phyloP scores from a whole-genome alignment of 1,284 basidiomycete species.

The Trametes polyzona region DNA sequence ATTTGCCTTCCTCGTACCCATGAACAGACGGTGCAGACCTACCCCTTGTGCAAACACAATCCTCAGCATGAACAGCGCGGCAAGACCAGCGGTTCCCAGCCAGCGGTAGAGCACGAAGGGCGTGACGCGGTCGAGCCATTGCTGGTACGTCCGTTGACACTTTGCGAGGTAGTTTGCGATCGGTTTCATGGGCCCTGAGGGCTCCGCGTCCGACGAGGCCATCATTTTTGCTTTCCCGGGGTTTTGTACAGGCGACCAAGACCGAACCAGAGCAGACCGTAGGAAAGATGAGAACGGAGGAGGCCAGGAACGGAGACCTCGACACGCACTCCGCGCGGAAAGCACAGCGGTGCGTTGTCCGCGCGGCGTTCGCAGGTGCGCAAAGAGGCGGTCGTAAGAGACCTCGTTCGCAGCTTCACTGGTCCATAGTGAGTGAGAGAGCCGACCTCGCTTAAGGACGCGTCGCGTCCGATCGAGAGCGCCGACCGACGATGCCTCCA shows the following conservation, averaged over 20 bases:
- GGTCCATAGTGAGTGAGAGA: too few species aligned
- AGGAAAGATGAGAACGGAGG: too few species aligned
- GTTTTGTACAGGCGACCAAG: not conserved
- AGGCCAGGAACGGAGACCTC: too few species aligned
- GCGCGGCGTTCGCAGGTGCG: constrained; percentile 9
- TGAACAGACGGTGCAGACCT: constrained; percentile 44
- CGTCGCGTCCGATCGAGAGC: too few species aligned
- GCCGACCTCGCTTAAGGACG: too few species aligned
- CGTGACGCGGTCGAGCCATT: constrained; percentile 87
- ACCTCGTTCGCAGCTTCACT: too few species aligned
- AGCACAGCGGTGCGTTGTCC: too few species aligned
- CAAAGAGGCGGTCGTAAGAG: too few species aligned
- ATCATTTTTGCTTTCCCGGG: constrained; percentile 36
- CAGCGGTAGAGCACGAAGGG: constrained; percentile 90
- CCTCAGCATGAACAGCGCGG: constrained; percentile 83
- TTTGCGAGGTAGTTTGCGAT: constrained; percentile 53
- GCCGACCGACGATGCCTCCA: too few species aligned
- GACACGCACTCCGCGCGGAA: too few species aligned
- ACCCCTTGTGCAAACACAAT: constrained; percentile 92
- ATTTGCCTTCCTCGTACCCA: not conserved
- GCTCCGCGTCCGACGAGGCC: constrained; percentile 45
- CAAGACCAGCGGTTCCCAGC: constrained; percentile 77
- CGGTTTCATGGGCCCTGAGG: constrained; percentile 56
- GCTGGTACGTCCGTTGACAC: constrained; percentile 76
- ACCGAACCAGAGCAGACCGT: too few species aligned